Base-by-base conservation (phyloP, 768 basidiomycete genomes). In the Exidia glandulosa region DNA sequence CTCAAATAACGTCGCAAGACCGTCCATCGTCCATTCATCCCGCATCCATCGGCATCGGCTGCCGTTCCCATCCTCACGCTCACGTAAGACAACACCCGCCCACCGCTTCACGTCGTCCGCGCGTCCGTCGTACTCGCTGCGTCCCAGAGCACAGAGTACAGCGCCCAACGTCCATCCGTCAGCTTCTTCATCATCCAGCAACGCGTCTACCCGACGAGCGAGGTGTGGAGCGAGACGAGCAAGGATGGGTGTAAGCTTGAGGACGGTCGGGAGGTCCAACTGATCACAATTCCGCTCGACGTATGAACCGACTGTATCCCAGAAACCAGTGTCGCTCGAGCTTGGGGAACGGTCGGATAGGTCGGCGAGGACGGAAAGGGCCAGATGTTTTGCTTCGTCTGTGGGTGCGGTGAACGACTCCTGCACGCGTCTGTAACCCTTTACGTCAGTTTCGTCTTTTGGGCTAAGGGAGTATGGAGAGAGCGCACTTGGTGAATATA, bases 241-340 rank as follows among this genome's bases (percentile, higher is more conserved):
- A 56, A 85, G 77, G 31, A 85, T 76, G 4, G 68, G 64, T 7
- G 82, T 78, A 3, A 90, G 68, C 3, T 77, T 68, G 13, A 88
- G 67, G 9, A 88, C 71, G 62, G 82, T 77, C 47, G 77, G 73
- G 60, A 90, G 66, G 60, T 84, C 79, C 13, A 73, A 37, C 70
- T 72, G 55, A 73, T 70, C 74, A 79, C 81, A n/a, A 48, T 63
- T 32, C 68, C 65, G 19, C 87, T 68, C 63, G 74, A 71, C 45
- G 64, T 71, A 47, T 77, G 66, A 2, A 79, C 71, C 77, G 82
- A 83, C 3, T 64, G 66, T 16, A 23, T 54, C 30, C 50, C 50
- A 54, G 50, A 54, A 54, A 14, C 23, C 4, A 12, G 30, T 27
- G 50, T 54, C 30, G 25, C 30, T 27, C 9, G 30, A 12, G 9